Evolutionary conservation across 805 yeast species (phyloP), one percentile per base, ranked within the genome.

Genomic region (Candida namnaoensis): DNA sequence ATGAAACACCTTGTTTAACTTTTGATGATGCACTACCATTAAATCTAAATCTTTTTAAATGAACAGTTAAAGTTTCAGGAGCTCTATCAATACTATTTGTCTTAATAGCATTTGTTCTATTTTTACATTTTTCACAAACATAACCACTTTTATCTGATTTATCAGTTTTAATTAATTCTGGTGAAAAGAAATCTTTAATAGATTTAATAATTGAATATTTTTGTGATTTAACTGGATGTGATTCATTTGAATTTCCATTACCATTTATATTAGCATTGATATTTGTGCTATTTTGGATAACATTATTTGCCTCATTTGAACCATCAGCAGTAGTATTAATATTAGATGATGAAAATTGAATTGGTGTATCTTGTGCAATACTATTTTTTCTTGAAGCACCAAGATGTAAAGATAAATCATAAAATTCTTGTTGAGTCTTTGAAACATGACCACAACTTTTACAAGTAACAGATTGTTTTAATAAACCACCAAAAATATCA

Each of bases 401-500:
- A 42, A 93, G 69, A 39, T 93, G 90, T 39, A 93, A 71, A 7
- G 96, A 84, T 43, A 93, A 68, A 64, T 93, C 99, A 58, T 90
- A 90, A 54, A 93, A 85, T 54, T 93, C 96, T 63, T 93, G 99
- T 49, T 81, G 79, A 7, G 99, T 93, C 40, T 78, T 78, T 12
- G 95, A 84, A 19, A 85, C 77, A 51, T 84, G 77, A n/a, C 81
- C 78, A 65, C 99, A 93, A 41, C 68, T 74, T 47, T 75, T 74
- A 65, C 99, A 93, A 0, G 85, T 80, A 15, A 93, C 95, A 34
- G 77, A 72, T 65, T 93, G 99, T 51, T 81, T 76, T 42, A 91
- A 65, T 36, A 86, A 62, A 3, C 99, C 99, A 32, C 97, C 99
- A 65, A 93, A 93, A 23, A 93, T 86, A 56, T 91, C 96, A 61